Evolutionary conservation across 768 basidiomycete genomes (phyloP).

Genomic region (Dentipellis fragilis): DNA sequence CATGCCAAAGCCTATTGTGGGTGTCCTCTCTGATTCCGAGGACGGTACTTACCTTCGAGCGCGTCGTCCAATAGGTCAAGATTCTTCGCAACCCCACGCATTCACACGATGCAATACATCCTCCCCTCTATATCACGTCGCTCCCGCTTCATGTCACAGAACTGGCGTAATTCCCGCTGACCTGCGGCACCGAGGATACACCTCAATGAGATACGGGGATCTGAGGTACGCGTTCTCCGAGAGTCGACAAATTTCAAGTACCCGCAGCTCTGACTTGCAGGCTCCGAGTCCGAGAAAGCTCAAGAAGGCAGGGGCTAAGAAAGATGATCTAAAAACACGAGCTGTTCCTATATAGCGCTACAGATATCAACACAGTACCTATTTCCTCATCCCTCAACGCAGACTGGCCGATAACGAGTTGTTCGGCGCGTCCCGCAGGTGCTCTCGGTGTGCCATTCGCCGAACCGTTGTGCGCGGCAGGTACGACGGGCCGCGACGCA

Average conservation of each 20-base stretch:
- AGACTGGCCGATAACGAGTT: slow-evolving; percentile 11
- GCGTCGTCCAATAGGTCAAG: slow-evolving; percentile 19
- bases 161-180: no score
- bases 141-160: slow-evolving; percentile 23
- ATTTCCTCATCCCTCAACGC: not conserved
- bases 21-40: not conserved
- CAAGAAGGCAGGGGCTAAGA: no score
- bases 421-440: slow-evolving; percentile 6
- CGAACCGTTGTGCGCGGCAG: slow-evolving; percentile 3
- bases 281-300: no score
- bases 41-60: not conserved
- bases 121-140: slow-evolving; percentile 49
- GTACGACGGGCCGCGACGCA: slow-evolving; percentile 29
- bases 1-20: slow-evolving; percentile 49
- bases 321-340: no score
- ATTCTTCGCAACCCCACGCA: slow-evolving; percentile 23
- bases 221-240: no score
- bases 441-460: slow-evolving; percentile 10
- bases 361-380: not conserved
- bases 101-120: slow-evolving; percentile 11
- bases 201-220: no score
- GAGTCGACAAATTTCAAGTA: no score
- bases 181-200: no score
- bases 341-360: not conserved
- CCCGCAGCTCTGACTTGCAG: no score